phyloP scores from a whole-genome alignment of 768 basidiomycete species.

The Suillus cothurnatus region DNA sequence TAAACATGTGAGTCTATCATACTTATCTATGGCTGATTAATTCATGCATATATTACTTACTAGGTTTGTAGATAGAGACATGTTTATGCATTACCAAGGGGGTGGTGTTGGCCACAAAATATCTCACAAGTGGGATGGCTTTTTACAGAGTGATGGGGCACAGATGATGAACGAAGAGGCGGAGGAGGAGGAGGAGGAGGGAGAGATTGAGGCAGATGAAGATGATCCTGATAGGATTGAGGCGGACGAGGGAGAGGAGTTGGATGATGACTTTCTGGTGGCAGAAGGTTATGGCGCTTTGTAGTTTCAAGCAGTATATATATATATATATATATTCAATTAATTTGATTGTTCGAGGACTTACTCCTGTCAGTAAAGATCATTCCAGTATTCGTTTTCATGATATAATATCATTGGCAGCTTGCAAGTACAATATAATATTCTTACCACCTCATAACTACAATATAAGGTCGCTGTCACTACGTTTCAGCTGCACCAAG shows the following conservation, averaged over 20 bases:
- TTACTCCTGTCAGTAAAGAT: too few relatives aligned
- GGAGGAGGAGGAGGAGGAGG: neutral
- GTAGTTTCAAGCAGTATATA: too few relatives aligned
- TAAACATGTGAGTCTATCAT: conserved; percentile 31
- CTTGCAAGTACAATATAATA: too few relatives aligned
- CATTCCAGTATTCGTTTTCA: too few relatives aligned
- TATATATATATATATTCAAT: too few relatives aligned
- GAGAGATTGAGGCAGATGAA: neutral
- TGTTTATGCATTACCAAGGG: conserved; percentile 31
- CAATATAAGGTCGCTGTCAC: neutral
- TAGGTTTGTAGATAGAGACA: conserved; percentile 42
- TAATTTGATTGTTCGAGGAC: too few relatives aligned
- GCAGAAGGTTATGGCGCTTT: conserved; percentile 2
- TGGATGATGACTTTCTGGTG: conserved; percentile 1
- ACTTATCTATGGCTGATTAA: neutral
- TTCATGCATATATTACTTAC: neutral
- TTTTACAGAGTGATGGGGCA: conserved; percentile 1
- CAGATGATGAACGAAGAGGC: neutral
- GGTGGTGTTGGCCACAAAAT: conserved; percentile 33
- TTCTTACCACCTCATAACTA: neutral
- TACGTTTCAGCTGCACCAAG: neutral
- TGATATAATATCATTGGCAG: too few relatives aligned
- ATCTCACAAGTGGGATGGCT: conserved; percentile 4
- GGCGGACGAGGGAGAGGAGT: conserved; percentile 5
- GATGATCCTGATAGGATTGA: neutral